A percentile compares a stretch with the other conserved stretches of the same genome.
Evolutionary conservation across 2,329 filamentous ascomycete species (phyloP).

Genomic region (Orbilia javanica): DNA sequence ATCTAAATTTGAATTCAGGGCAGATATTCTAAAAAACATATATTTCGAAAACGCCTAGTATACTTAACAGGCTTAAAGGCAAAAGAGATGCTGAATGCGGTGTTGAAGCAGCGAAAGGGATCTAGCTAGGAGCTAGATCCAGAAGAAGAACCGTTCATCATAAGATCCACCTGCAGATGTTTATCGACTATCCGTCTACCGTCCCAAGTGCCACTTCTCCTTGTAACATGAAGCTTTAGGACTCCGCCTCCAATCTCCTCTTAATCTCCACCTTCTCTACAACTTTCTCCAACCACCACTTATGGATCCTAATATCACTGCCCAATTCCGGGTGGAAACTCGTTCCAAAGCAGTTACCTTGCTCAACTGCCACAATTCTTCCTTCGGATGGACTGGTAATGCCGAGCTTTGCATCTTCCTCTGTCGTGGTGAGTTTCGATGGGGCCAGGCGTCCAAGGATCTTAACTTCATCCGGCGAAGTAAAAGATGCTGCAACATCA

Average conservation of each 20-base stretch:
- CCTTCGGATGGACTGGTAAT: conserved; percentile 66
- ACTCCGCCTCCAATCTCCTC: conserved; percentile 55
- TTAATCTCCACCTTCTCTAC: conserved; percentile 65
- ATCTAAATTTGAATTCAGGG: background rate
- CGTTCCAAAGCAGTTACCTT: conserved; percentile 92
- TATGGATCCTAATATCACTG: conserved; percentile 85
- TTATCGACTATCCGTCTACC: background rate
- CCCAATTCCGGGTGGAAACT: conserved; percentile 97
- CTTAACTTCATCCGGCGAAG: conserved; percentile 66
- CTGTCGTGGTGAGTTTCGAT: conserved; percentile 41
- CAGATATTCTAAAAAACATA: background rate
- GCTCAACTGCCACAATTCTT: conserved; percentile 86
- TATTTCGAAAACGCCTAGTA: background rate
- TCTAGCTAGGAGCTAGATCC: too few relatives aligned
- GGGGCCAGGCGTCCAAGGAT: conserved; percentile 59
- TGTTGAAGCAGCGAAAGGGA: background rate
- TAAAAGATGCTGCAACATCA: conserved; percentile 64
- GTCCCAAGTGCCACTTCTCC: background rate
- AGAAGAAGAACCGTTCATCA: background rate
- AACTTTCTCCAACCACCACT: conserved; percentile 89
- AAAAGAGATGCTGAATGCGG: background rate
- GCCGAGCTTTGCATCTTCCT: conserved; percentile 62
- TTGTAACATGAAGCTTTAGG: background rate
- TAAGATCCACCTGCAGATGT: background rate
- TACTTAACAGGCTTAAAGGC: background rate